Percentiles rank a stretch among this genome's conserved stretches.
These are phyloP conservation scores for Ustilago shanxiensis DNA, from an alignment of 1,284 basidiomycete genomes.

Conservation along the genomic window DNA sequence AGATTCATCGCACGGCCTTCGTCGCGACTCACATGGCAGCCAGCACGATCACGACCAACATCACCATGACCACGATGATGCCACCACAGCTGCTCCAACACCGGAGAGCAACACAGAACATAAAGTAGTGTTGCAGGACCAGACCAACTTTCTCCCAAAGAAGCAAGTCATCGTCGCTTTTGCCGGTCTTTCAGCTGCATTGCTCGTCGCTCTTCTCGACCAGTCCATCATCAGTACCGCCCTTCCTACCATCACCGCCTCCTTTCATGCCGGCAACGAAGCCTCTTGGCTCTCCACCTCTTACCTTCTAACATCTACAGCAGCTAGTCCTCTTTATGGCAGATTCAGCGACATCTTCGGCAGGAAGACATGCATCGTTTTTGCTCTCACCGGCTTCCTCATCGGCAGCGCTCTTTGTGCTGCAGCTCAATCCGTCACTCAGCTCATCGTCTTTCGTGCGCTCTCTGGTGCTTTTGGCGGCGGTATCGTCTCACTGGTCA, in stretches of 20 bases:
- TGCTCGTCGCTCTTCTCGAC: slow-evolving; percentile 68
- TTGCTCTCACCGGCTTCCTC: slow-evolving; percentile 76
- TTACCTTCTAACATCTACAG: slow-evolving; percentile 71
- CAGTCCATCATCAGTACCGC: slow-evolving; percentile 70
- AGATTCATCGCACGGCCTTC: slow-evolving; percentile 10
- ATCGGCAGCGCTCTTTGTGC: slow-evolving; percentile 70
- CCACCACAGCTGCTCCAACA: slow-evolving; percentile 32
- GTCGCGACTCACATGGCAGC: slow-evolving; percentile 14
- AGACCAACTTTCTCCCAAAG: slow-evolving; percentile 81
- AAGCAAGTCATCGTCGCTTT: slow-evolving; percentile 78
- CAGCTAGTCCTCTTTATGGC: slow-evolving; percentile 68
- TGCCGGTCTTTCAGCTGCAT: slow-evolving; percentile 74
- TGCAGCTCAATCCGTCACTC: slow-evolving; percentile 72
- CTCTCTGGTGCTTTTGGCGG: slow-evolving; percentile 79
- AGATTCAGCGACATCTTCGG: slow-evolving; percentile 78
- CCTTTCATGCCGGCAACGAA: slow-evolving; percentile 60
- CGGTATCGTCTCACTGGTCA: slow-evolving; percentile 77
- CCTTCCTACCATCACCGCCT: slow-evolving; percentile 64
- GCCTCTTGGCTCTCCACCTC: slow-evolving; percentile 72
- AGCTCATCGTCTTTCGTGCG: slow-evolving; percentile 80
- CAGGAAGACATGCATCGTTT: slow-evolving; percentile 77
- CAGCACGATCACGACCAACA: background rate
- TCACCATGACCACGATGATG: slow-evolving; percentile 22
- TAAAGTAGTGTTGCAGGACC: slow-evolving; percentile 75
- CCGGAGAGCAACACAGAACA: slow-evolving; percentile 36